A percentile compares a stretch with the other conserved stretches of the same genome.
Evolutionary conservation across 441 rosid genomes (phyloP).

Genomic region (Gossypium laxum): DNA sequence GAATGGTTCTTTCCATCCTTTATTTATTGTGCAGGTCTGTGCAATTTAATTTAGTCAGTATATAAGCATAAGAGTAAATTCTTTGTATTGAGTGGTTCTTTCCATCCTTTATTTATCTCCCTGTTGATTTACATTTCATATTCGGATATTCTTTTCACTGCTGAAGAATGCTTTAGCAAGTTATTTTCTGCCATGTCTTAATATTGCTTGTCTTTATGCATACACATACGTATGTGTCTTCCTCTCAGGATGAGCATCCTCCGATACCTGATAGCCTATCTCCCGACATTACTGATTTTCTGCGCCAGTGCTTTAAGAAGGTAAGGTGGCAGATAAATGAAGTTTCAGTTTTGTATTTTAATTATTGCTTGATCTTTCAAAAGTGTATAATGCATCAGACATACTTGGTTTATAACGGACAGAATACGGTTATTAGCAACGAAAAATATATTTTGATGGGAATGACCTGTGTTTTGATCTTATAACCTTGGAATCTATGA

Average conservation of each 20-base stretch:
- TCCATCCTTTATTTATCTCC: not conserved
- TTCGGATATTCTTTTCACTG: not conserved
- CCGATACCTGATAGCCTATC: slow-evolving; percentile 95
- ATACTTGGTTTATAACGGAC: not conserved
- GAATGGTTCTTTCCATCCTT: not conserved
- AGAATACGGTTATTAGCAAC: not conserved
- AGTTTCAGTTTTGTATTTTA: slow-evolving; percentile 6
- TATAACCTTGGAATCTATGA: not conserved
- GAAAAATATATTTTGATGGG: not conserved
- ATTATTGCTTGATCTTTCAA: not conserved
- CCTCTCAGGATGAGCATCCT: slow-evolving; percentile 75
- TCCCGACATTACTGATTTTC: slow-evolving; percentile 85
- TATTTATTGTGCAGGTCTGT: slow-evolving; percentile 92
- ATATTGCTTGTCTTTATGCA: not conserved
- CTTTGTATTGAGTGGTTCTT: slow-evolving; percentile 16
- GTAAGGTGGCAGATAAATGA: slow-evolving; percentile 27
- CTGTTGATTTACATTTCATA: not conserved
- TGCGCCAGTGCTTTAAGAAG: slow-evolving; percentile 94
- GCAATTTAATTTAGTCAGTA: slow-evolving; percentile 1
- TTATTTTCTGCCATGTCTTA: not conserved
- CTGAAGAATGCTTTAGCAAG: slow-evolving; percentile 8
- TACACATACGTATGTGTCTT: not conserved
- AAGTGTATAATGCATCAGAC: not conserved
- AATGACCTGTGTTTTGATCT: not conserved
- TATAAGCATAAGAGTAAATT: not conserved